These are phyloP conservation scores for Fusarium austroafricanum DNA, from an alignment of 2,329 filamentous ascomycete genomes.

Conservation along the genomic window DNA sequence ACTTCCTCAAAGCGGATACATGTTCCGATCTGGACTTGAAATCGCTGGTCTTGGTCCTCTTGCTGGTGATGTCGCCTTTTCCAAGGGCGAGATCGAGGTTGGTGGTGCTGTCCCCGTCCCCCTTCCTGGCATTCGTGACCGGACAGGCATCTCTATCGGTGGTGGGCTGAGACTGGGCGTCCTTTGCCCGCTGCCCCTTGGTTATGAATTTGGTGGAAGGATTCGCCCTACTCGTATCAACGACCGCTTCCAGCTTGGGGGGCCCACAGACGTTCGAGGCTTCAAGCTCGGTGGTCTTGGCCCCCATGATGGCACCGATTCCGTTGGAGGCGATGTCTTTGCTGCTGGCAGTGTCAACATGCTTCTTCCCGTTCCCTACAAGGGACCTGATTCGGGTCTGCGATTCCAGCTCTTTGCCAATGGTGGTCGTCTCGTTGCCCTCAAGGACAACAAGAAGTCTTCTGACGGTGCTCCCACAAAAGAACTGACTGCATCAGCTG, in stretches of 20 bases:
- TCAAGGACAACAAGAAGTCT: constrained; percentile 70
- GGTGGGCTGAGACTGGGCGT: constrained; percentile 84
- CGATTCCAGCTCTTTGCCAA: constrained; percentile 93
- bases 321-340: constrained; percentile 91
- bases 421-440: constrained; percentile 83
- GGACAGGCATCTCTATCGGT: constrained; percentile 84
- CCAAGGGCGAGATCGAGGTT: constrained; percentile 88
- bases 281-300: constrained; percentile 92
- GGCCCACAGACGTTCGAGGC: constrained; percentile 92
- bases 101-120: constrained; percentile 80
- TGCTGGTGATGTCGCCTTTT: constrained; percentile 91
- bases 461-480: constrained; percentile 50
- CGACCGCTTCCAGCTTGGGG: constrained; percentile 94
- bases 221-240: constrained; percentile 83
- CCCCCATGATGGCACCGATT: constrained; percentile 85
- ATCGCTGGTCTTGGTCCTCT: constrained; percentile 88
- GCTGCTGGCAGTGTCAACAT: constrained; percentile 89
- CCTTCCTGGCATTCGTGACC: constrained; percentile 73
- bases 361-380: constrained; percentile 83
- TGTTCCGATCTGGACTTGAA: constrained; percentile 81
- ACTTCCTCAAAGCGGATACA: constrained; percentile 84
- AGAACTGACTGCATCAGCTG: constrained; percentile 56
- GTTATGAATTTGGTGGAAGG: constrained; percentile 61
- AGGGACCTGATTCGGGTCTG: constrained; percentile 84
- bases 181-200: constrained; percentile 82